A percentile compares a stretch with the other conserved stretches of the same genome.
Evolutionary conservation across 75 land plant species (phyloP).

Genomic region (Selaginella tamariscina): DNA sequence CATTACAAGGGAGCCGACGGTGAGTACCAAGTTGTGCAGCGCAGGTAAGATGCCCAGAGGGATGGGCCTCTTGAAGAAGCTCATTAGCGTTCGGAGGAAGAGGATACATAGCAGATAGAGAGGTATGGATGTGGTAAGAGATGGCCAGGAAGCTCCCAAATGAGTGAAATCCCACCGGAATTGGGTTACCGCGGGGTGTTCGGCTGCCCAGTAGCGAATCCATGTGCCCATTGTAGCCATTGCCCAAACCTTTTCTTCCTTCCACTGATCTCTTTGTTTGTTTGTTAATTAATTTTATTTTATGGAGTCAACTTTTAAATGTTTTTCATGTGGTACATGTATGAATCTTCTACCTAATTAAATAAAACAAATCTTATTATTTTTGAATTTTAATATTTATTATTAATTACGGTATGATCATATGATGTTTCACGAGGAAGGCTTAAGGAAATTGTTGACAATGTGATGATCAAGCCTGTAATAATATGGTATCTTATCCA

Average conservation of each 20-base stretch:
- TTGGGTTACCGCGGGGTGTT: conserved; percentile 53
- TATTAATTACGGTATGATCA: no score
- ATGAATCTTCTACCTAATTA: no score
- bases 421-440: neutral
- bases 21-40: conserved; percentile 44
- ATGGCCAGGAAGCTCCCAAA: conserved; percentile 32
- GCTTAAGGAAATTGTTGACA: conserved; percentile 18
- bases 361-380: no score
- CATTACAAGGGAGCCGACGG: conserved; percentile 34
- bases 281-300: no score
- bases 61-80: conserved; percentile 29
- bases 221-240: neutral
- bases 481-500: conserved; percentile 70
- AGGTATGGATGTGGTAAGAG: conserved; percentile 32
- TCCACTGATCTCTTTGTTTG: no score
- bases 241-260: no score
- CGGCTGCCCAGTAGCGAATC: conserved; percentile 30
- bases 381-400: no score
- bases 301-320: no score
- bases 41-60: conserved; percentile 65
- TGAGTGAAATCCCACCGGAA: conserved; percentile 50
- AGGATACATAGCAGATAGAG: conserved; percentile 32
- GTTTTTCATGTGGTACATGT: no score
- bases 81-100: conserved; percentile 22
- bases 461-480: conserved; percentile 60